Evolutionary conservation across 805 yeast species (phyloP).

Genomic region (Pichia nanzhaoensis): DNA sequence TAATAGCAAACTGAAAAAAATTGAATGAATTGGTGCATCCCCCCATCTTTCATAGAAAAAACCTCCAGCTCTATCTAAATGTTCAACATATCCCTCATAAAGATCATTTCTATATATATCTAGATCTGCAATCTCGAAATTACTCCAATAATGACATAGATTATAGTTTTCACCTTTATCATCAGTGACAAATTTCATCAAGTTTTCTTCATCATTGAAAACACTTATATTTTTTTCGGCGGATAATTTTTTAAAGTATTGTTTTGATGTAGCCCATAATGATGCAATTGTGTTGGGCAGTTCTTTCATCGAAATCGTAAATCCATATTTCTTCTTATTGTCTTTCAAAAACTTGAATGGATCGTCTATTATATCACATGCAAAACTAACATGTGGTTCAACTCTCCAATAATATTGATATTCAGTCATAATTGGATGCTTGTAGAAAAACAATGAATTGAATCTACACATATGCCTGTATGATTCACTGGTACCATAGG

Average conservation of each 20-base stretch:
- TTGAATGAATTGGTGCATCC: constrained; percentile 53
- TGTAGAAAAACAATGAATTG: constrained; percentile 47
- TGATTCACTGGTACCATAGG: constrained; percentile 58
- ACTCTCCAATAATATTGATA: constrained; percentile 59
- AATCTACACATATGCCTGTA: constrained; percentile 68
- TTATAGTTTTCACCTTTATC: constrained; percentile 62
- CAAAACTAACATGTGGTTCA: constrained; percentile 46
- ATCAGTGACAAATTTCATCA: constrained; percentile 55
- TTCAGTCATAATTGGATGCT: constrained; percentile 43
- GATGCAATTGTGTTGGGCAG: constrained; percentile 44
- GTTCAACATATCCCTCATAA: constrained; percentile 54
- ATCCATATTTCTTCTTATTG: constrained; percentile 43
- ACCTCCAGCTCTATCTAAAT: constrained; percentile 64
- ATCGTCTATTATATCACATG: constrained; percentile 49
- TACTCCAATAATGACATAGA: constrained; percentile 78
- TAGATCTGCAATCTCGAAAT: constrained; percentile 67
- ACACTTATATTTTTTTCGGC: neutral
- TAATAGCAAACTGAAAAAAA: constrained; percentile 38
- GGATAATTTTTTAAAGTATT: constrained; percentile 30
- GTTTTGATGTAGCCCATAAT: constrained; percentile 42
- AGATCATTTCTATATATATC: constrained; percentile 53
- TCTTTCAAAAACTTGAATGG: constrained; percentile 49
- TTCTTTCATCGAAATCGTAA: constrained; percentile 47
- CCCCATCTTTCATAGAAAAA: constrained; percentile 91
- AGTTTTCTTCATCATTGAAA: constrained; percentile 24